Evolutionary conservation across 2,329 filamentous ascomycete species (phyloP).

Genomic region (Paracorniculantispora psalliotae): DNA sequence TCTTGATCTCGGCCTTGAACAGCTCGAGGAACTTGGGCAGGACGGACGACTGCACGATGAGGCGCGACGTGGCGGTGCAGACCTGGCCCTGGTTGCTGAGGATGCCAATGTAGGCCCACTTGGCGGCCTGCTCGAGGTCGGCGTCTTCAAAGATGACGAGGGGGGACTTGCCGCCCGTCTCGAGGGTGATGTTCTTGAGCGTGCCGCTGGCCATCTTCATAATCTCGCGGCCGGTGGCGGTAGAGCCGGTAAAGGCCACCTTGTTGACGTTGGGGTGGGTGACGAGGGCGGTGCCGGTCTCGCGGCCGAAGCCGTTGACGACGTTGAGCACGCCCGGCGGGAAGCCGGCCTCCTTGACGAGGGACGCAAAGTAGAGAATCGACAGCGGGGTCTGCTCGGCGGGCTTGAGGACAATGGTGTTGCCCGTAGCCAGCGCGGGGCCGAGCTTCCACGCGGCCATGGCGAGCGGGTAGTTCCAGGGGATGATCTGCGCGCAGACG

Average conservation of each 20-base stretch:
- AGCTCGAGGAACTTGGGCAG: conserved; percentile 58
- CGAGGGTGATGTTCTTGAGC: conserved; percentile 61
- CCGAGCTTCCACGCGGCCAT: conserved; percentile 65
- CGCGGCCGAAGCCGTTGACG: conserved; percentile 64
- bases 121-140: conserved; percentile 63
- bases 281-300: conserved; percentile 64
- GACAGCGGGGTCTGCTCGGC: conserved; percentile 64
- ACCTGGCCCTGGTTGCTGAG: conserved; percentile 61
- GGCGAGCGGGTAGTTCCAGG: conserved; percentile 62
- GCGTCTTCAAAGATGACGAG: conserved; percentile 61
- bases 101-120: conserved; percentile 46
- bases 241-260: conserved; percentile 75
- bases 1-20: conserved; percentile 56
- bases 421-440: conserved; percentile 61
- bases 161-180: conserved; percentile 63
- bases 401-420: conserved; percentile 60
- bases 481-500: conserved; percentile 69
- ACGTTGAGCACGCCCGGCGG: conserved; percentile 75
- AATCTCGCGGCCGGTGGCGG: conserved; percentile 64
- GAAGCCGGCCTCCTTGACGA: conserved; percentile 70
- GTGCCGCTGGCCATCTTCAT: conserved; percentile 69
- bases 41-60: conserved; percentile 58
- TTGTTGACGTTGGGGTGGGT: conserved; percentile 67
- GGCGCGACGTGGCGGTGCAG: conserved; percentile 59
- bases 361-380: conserved; percentile 58